Conservation (phyloP, 2,329 filamentous ascomycete species). For the Verticillium isaacii region DNA sequence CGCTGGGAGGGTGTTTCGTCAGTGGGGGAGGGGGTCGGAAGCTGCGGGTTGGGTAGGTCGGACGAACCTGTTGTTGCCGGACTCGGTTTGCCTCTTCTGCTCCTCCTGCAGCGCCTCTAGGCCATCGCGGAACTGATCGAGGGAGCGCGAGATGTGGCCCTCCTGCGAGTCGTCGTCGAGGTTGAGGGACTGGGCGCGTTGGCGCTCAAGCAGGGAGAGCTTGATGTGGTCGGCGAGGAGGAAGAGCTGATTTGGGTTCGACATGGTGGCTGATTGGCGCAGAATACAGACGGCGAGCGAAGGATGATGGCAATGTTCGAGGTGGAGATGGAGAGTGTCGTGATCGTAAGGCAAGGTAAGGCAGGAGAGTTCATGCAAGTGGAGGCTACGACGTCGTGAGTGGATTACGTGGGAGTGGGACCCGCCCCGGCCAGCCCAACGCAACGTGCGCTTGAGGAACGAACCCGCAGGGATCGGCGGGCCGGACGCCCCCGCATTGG, state of each 20-base stretch:
- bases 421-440: not conserved
- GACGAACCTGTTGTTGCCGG: slow-evolving; percentile 58
- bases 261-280: slow-evolving; percentile 31
- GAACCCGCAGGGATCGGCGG: not conserved
- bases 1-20: slow-evolving; percentile 25
- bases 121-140: slow-evolving; percentile 81
- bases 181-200: slow-evolving; percentile 77
- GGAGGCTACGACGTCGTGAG: not conserved
- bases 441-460: not conserved
- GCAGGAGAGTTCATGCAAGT: not conserved
- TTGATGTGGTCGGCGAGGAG: slow-evolving; percentile 96
- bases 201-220: slow-evolving; percentile 85
- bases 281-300: not conserved
- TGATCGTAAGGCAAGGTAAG: not conserved
- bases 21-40: not conserved
- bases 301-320: not conserved
- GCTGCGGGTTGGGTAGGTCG: not conserved
- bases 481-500: not conserved
- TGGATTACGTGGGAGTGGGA: not conserved
- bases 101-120: slow-evolving; percentile 66
- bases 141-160: slow-evolving; percentile 79
- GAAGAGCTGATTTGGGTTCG: slow-evolving; percentile 71
- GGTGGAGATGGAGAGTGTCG: not conserved
- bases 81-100: slow-evolving; percentile 57
- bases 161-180: slow-evolving; percentile 78